Percentiles rank a stretch among this genome's conserved stretches.
These are phyloP conservation scores for Pleoardoris graminearum DNA, from an alignment of 2,329 filamentous ascomycete genomes.

Conservation along the genomic window DNA sequence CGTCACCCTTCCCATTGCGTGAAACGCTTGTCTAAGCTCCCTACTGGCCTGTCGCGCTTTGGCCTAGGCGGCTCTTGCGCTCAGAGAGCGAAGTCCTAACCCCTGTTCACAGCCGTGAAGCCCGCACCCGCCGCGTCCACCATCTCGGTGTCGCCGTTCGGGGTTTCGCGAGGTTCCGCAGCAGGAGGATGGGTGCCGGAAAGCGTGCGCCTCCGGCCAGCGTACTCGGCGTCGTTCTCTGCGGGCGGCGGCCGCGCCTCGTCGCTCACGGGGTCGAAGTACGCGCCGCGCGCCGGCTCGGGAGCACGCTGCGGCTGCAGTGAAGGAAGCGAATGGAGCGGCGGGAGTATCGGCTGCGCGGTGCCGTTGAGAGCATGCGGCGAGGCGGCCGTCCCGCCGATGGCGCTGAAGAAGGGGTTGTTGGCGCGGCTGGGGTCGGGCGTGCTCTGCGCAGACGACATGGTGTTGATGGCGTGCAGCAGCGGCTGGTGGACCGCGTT, in stretches of 20 bases:
- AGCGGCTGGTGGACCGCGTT: conserved; percentile 23
- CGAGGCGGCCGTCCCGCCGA: conserved; percentile 29
- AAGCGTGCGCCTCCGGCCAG: conserved; percentile 29
- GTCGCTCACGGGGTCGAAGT: conserved; percentile 41
- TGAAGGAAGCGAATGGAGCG: conserved; percentile 31
- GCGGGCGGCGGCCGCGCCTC: conserved; percentile 28
- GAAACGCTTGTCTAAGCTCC: too few relatives aligned
- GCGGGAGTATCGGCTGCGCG: conserved; percentile 23
- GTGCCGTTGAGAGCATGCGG: conserved; percentile 39
- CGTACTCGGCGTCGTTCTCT: conserved; percentile 26
- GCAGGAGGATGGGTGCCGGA: conserved; percentile 31
- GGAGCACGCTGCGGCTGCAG: conserved; percentile 27
- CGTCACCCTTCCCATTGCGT: too few relatives aligned
- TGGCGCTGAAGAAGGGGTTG: conserved; percentile 36
- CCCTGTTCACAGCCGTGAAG: conserved; percentile 46
- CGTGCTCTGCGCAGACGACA: conserved; percentile 45
- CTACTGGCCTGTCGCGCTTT: not conserved
- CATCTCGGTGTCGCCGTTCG: conserved; percentile 49
- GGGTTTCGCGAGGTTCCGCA: conserved; percentile 25
- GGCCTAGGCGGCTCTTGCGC: not conserved
- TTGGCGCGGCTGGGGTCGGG: conserved; percentile 39
- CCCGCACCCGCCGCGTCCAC: conserved; percentile 37
- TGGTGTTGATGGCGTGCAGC: conserved; percentile 31
- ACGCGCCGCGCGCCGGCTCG: conserved; percentile 24
- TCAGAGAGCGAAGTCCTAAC: conserved; percentile 8